Evolutionary conservation across 345 rosid genomes (phyloP).

Genomic region (Excoecaria cochinchinensis): DNA sequence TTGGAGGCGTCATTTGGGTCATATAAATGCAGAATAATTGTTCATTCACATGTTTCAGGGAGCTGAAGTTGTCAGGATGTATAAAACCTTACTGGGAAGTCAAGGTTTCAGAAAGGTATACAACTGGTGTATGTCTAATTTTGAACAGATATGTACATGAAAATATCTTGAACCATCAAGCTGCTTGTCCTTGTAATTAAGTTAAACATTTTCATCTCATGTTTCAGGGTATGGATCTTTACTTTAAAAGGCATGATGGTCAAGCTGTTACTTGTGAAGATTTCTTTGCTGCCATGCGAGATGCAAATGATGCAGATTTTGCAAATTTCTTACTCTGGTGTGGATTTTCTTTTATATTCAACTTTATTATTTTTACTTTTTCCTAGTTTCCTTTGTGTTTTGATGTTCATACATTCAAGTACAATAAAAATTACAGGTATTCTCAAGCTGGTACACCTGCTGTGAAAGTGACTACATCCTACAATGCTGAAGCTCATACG

Average conservation of each 20-base stretch:
- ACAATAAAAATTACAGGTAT: conserved; percentile 58
- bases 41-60: conserved; percentile 50
- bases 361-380: background rate
- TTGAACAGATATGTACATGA: background rate
- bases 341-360: conserved; percentile 14
- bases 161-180: background rate
- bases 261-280: conserved; percentile 99
- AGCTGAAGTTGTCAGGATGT: conserved; percentile 99
- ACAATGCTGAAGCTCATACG: conserved; percentile 66
- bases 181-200: conserved; percentile 1
- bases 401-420: conserved; percentile 12
- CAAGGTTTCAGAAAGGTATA: conserved; percentile 90
- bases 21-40: background rate
- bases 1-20: background rate
- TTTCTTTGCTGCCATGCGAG: conserved; percentile 94
- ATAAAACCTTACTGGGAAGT: conserved; percentile 91
- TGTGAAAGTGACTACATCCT: conserved; percentile 78
- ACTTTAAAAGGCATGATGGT: conserved; percentile 88
- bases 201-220: background rate
- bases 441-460: conserved; percentile 97
- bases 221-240: conserved; percentile 94
- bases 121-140: conserved; percentile 6
- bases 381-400: conserved; percentile 11
- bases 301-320: conserved; percentile 91
- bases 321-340: conserved; percentile 92